Percentiles rank a stretch among this genome's conserved stretches.
These are phyloP conservation scores for Gossypioides kirkii DNA, from an alignment of 345 rosid species.

Conservation along the genomic window DNA sequence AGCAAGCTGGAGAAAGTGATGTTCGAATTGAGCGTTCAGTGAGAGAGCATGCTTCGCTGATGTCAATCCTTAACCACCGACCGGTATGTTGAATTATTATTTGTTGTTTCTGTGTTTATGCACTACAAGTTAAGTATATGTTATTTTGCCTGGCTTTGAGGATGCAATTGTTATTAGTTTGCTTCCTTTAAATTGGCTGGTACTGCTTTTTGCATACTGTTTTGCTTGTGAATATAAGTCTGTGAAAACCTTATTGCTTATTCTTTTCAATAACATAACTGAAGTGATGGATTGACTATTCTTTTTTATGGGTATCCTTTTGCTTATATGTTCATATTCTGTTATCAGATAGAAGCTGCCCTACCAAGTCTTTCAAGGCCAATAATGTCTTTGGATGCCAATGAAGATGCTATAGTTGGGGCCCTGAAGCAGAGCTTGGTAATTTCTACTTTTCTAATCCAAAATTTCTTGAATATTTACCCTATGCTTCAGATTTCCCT, in stretches of 20 bases:
- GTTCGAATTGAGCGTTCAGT: conserved; percentile 87
- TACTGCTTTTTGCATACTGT: conserved; percentile 10
- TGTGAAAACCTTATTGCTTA: background rate
- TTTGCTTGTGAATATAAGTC: background rate
- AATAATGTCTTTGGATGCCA: conserved; percentile 95
- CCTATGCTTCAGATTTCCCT: background rate
- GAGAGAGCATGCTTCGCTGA: conserved; percentile 68
- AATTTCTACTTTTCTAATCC: conserved; percentile 19
- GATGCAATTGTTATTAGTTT: background rate
- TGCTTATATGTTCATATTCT: conserved; percentile 15
- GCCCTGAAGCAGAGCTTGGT: conserved; percentile 93
- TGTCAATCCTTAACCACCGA: conserved; percentile 84
- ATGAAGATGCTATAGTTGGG: conserved; percentile 95
- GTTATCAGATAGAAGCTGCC: conserved; percentile 81
- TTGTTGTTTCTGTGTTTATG: background rate
- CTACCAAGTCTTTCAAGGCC: conserved; percentile 86
- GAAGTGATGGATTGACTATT: background rate
- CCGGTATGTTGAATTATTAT: conserved; percentile 49
- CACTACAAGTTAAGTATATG: background rate
- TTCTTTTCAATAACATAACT: background rate
- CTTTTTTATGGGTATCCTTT: background rate
- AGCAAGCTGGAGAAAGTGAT: conserved; percentile 98
- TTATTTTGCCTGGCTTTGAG: background rate
- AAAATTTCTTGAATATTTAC: background rate
- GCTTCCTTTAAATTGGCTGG: background rate